A percentile compares a stretch with the other conserved stretches of the same genome.
These are phyloP conservation scores for Piloderma croceum DNA, from an alignment of 768 basidiomycete species.

Conservation along the genomic window DNA sequence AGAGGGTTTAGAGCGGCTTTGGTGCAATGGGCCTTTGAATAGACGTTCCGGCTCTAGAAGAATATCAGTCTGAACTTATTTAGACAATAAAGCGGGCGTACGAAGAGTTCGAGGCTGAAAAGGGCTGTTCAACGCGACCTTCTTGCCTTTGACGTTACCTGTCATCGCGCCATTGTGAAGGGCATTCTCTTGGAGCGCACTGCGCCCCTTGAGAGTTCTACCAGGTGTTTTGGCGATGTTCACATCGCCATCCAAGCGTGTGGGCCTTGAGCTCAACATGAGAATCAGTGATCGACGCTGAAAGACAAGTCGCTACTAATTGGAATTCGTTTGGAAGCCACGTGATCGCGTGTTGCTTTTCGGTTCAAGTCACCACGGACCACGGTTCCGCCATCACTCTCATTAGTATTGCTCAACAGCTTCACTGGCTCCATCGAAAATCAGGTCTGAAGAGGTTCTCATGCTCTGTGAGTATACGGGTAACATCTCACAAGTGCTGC, in stretches of 20 bases:
- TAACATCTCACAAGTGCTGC: too few species aligned
- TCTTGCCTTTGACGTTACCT: constrained; percentile 19
- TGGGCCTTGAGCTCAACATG: constrained; percentile 24
- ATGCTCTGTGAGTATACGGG: too few species aligned
- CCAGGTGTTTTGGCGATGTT: constrained; percentile 34
- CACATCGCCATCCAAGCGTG: constrained; percentile 9
- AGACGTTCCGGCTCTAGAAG: constrained; percentile 18
- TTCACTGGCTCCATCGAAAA: too few species aligned
- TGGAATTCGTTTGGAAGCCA: too few species aligned
- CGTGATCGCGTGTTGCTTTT: too few species aligned
- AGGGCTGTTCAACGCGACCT: constrained; percentile 29
- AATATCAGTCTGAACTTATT: constrained; percentile 6
- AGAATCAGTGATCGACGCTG: neutral
- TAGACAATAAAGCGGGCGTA: constrained; percentile 9
- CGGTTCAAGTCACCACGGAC: too few species aligned
- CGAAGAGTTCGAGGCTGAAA: constrained; percentile 26
- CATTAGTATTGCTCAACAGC: too few species aligned
- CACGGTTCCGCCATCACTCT: too few species aligned
- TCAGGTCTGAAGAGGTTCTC: too few species aligned
- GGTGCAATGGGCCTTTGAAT: constrained; percentile 16
- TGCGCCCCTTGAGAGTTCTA: constrained; percentile 31
- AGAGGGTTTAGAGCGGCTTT: constrained; percentile 19
- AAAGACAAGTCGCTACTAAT: neutral
- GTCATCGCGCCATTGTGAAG: constrained; percentile 18
- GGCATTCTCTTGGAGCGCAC: constrained; percentile 28